A percentile compares a stretch with the other conserved stretches of the same genome.
Conservation (phyloP, 2,329 filamentous ascomycete genomes). For the Myriosclerotinia duriaeana region DNA sequence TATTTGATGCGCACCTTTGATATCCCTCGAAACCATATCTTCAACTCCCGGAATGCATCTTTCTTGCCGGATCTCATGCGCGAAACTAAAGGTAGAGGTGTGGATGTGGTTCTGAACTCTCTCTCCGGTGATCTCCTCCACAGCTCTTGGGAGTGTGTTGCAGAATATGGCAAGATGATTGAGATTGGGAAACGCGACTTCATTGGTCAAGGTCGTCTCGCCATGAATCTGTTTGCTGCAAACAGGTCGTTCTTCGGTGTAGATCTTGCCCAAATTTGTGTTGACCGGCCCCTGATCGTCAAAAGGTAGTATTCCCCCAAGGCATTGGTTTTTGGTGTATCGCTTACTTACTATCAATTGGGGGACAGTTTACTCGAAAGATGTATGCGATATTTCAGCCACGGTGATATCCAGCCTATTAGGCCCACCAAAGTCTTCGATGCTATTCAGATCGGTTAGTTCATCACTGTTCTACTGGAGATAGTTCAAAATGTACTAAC, state of each 20-base stretch:
- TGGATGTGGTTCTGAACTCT: conserved; percentile 39
- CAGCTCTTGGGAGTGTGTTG: conserved; percentile 41
- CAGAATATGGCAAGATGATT: conserved; percentile 42
- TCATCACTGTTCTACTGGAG: not conserved
- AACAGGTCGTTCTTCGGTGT: not conserved
- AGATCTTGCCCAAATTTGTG: not conserved
- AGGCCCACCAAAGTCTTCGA: not conserved
- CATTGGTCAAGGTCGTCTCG: not conserved
- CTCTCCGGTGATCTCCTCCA: conserved; percentile 35
- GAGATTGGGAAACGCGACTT: conserved; percentile 45
- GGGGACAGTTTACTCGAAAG: not conserved
- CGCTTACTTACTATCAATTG: not conserved
- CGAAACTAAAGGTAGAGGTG: conserved; percentile 32
- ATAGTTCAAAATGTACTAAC: not conserved
- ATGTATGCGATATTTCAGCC: not conserved
- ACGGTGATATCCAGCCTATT: not conserved
- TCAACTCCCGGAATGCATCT: conserved; percentile 36
- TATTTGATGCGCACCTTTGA: conserved; percentile 33
- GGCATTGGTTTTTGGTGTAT: not conserved
- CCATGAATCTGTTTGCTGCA: not conserved
- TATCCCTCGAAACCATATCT: conserved; percentile 36
- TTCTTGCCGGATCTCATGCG: conserved; percentile 34
- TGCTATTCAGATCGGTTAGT: not conserved
- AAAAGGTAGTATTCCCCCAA: too few species aligned
- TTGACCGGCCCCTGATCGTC: not conserved